Evolutionary conservation across 1,284 basidiomycete species (phyloP), one percentile per base, ranked within the genome.

Genomic region (Vanrija sp.): DNA sequence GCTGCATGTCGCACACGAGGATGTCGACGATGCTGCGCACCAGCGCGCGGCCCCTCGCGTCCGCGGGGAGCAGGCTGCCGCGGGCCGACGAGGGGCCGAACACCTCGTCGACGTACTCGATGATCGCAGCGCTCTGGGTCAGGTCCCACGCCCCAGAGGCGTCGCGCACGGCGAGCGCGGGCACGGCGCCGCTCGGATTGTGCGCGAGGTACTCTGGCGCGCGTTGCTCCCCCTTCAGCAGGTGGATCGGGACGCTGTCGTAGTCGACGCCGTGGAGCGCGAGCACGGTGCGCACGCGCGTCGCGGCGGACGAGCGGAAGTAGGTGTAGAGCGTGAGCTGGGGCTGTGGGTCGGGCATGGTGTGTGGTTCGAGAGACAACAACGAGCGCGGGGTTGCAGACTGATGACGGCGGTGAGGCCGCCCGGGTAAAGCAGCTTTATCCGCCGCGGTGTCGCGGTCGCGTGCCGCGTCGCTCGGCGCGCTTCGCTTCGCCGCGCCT

Each of bases 271-370:
- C 45, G 41, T 56, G 57, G 35, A 50, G 38, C 23, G 45, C 51
- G 37, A 59, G 37, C 18, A 55, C 47, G 16, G 57, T 59, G 48
- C 57, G 57, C 19, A 59, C 57, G 35, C 57, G 57, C 35, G 54
- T 48, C 7, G 54, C 47, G 4, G 57, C 57, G 7, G 48, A 51
- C 10, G 54, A 56, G 48, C 57, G 57, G 49, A 56, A 56, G 54
- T 59, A 59, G 38, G 41, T 49, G 51, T 59, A 59, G 25, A 59
- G 51, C 16, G 51, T 59, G 42, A 53, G 36, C 36, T 49, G 16
- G 47, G 20, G 31, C 14, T 15, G 38, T 14, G 39, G 25, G 36
- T 8, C 23, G 15, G 41, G 10, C 39, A 43, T 49, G 18, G 36
- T 25, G 37, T 20, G 38, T 25, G 15, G 12, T n/a, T n/a, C 20